phyloP scores from a whole-genome alignment of 768 basidiomycete genomes.

The Hebeloma cylindrosporum region DNA sequence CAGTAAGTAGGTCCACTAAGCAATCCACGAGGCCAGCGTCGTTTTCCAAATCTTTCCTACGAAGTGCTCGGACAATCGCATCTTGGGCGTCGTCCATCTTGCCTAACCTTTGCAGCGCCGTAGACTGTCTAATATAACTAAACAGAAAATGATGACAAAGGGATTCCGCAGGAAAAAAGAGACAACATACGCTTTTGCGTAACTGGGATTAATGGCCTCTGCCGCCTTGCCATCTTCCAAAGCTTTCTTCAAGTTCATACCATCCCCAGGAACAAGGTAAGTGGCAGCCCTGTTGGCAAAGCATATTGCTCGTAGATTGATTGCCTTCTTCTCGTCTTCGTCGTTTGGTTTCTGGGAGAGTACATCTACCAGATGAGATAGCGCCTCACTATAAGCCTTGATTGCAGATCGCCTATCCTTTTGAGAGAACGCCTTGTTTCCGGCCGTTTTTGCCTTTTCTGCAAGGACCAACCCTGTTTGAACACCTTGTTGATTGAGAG shows the following conservation, averaged over 20 bases:
- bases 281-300: slow-evolving; percentile 34
- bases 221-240: slow-evolving; percentile 31
- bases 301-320: slow-evolving; percentile 29
- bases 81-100: slow-evolving; percentile 25
- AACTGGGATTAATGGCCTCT: slow-evolving; percentile 25
- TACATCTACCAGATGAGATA: slow-evolving; percentile 25
- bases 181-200: slow-evolving; percentile 33
- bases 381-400: slow-evolving; percentile 31
- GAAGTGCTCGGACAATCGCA: slow-evolving; percentile 26
- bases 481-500: slow-evolving; percentile 27
- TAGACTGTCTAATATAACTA: slow-evolving; percentile 35
- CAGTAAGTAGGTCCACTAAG: slow-evolving; percentile 24
- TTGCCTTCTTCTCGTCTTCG: slow-evolving; percentile 25
- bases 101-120: slow-evolving; percentile 24
- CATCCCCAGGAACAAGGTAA: slow-evolving; percentile 28
- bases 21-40: slow-evolving; percentile 25
- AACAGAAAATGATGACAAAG: not conserved
- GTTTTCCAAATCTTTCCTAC: slow-evolving; percentile 25
- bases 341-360: slow-evolving; percentile 25
- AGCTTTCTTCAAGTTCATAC: slow-evolving; percentile 28
- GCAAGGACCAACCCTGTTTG: slow-evolving; percentile 22
- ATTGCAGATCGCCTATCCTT: slow-evolving; percentile 29
- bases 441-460: slow-evolving; percentile 25
- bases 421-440: slow-evolving; percentile 24
- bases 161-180: not conserved